These are phyloP conservation scores for Thelephora aurantiotincta DNA, from an alignment of 768 basidiomycete genomes.

Conservation along the genomic window DNA sequence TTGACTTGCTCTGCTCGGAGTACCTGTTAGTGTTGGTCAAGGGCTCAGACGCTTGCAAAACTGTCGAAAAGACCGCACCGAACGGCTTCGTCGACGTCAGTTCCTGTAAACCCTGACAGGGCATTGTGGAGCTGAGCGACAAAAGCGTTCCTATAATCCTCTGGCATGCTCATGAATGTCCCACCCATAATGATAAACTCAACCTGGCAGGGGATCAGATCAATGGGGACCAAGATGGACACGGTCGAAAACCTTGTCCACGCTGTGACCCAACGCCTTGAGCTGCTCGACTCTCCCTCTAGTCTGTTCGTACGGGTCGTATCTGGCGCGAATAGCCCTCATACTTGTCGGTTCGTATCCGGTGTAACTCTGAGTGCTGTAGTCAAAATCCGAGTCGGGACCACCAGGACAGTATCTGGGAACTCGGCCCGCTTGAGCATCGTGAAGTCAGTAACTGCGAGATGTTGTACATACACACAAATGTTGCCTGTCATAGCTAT, in stretches of 20 bases:
- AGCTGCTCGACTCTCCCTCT: constrained; percentile 91
- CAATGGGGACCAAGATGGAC: not conserved
- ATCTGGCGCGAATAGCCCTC: constrained; percentile 94
- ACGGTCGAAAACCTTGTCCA: constrained; percentile 65
- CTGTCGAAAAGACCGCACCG: constrained; percentile 27
- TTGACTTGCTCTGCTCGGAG: constrained; percentile 95
- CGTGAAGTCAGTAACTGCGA: not conserved
- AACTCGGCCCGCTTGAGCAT: constrained; percentile 1
- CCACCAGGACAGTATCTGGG: constrained; percentile 92
- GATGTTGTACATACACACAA: constrained; percentile 59
- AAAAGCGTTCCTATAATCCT: constrained; percentile 88
- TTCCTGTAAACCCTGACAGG: constrained; percentile 85
- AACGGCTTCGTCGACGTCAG: constrained; percentile 92
- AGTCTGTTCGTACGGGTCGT: constrained; percentile 96
- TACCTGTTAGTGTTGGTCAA: constrained; percentile 33
- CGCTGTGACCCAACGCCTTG: constrained; percentile 89
- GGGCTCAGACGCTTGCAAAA: not conserved
- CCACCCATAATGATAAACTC: constrained; percentile 97
- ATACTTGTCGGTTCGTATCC: constrained; percentile 97
- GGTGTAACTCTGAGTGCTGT: constrained; percentile 94
- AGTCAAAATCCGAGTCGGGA: constrained; percentile 98
- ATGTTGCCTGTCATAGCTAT: constrained; percentile 99
- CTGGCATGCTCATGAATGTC: constrained; percentile 99
- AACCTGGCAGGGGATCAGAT: constrained; percentile 31
- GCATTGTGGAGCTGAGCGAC: constrained; percentile 96